phyloP scores from a whole-genome alignment of 441 rosid species.

The Erysimum cheiri region DNA sequence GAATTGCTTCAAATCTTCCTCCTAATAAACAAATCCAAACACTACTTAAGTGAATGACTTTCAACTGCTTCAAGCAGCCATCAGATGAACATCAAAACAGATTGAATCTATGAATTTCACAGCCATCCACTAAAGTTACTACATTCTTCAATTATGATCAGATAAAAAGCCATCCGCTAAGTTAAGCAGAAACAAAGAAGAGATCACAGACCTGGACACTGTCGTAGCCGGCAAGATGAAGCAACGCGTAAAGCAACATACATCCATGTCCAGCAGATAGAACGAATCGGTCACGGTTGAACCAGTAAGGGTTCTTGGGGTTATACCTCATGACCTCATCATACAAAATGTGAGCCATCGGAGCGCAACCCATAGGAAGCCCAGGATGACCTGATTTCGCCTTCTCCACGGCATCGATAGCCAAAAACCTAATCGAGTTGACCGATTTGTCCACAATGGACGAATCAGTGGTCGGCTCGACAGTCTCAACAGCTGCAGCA shows the following conservation, averaged over 20 bases:
- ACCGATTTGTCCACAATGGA: conserved; percentile 89
- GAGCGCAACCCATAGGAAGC: conserved; percentile 99
- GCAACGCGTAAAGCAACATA: conserved; percentile 95
- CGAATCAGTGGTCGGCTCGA: conserved; percentile 61
- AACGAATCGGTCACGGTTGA: conserved; percentile 95
- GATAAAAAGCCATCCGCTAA: conserved; percentile 20
- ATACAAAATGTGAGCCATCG: conserved; percentile 93
- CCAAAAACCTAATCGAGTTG: conserved; percentile 87
- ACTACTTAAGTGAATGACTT: background rate
- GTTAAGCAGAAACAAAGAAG: background rate
- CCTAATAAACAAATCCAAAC: conserved; percentile 52
- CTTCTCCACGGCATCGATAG: conserved; percentile 97
- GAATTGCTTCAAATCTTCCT: conserved; percentile 89
- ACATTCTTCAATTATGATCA: conserved; percentile 10
- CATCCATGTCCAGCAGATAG: conserved; percentile 99
- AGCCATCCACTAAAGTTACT: background rate
- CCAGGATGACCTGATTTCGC: conserved; percentile 99
- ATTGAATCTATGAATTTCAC: background rate
- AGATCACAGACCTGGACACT: conserved; percentile 68
- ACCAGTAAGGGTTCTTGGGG: conserved; percentile 98
- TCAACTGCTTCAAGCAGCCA: conserved; percentile 23
- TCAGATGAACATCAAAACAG: conserved; percentile 12
- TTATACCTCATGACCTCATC: conserved; percentile 97
- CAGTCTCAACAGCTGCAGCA: conserved; percentile 64
- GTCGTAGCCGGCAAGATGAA: conserved; percentile 98